phyloP scores from a whole-genome alignment of 345 rosid species.

The Eucalyptus urophylla region DNA sequence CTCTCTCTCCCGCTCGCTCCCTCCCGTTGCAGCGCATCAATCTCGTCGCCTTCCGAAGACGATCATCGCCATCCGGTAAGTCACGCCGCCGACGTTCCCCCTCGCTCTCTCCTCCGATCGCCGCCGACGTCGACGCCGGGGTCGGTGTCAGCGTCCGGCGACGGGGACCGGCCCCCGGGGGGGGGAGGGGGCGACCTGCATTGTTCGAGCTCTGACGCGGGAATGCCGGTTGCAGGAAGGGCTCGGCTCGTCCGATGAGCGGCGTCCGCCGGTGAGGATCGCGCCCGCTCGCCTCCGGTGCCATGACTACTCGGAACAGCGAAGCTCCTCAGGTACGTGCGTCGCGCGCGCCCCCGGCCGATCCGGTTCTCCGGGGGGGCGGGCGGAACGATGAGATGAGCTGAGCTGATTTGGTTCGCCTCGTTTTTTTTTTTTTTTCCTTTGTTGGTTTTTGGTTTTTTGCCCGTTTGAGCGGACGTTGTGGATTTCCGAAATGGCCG shows the following conservation, averaged over 20 bases:
- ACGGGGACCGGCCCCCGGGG: background rate
- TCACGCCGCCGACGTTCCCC: background rate
- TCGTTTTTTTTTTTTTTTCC: background rate
- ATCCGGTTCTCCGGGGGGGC: background rate
- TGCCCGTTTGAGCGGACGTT: background rate
- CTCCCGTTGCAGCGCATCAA: background rate
- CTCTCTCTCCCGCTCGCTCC: background rate
- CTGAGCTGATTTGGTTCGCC: background rate
- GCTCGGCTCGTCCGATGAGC: background rate
- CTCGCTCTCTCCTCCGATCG: background rate
- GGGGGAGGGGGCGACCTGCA: background rate
- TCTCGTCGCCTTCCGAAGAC: background rate
- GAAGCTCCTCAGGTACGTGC: constrained; percentile 26
- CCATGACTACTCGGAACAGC: constrained; percentile 36
- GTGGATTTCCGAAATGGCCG: background rate
- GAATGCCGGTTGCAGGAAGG: background rate
- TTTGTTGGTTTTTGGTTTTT: background rate
- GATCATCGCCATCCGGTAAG: background rate
- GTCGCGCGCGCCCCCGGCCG: background rate
- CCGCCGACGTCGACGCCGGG: background rate
- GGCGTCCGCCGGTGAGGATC: background rate
- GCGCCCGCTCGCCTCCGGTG: background rate
- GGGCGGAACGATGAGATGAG: background rate
- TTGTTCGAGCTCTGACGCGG: background rate
- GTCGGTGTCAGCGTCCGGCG: background rate